Evolutionary conservation across 2,329 filamentous ascomycete species (phyloP).

Genomic region (Tolypocladium tundrense): DNA sequence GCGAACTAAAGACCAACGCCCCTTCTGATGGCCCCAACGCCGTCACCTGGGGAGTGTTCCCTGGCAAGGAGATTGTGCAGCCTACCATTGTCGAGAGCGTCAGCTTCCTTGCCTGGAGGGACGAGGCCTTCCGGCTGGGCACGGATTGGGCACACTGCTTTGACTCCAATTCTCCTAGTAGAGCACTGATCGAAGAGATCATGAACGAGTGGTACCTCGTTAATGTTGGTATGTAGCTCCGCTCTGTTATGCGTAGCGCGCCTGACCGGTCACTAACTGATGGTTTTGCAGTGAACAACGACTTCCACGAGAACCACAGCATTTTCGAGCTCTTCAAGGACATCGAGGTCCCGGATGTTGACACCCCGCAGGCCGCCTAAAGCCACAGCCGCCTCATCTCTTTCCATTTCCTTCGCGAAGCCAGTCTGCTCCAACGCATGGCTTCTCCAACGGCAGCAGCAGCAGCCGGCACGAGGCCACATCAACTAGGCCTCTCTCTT

Average conservation of each 20-base stretch:
- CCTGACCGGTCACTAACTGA: not conserved
- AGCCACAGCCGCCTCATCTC: not conserved
- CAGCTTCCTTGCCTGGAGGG: conserved; percentile 96
- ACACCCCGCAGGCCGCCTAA: conserved; percentile 22
- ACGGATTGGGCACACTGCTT: conserved; percentile 93
- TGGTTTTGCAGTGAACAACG: conserved; percentile 70
- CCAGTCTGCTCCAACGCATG: conserved; percentile 5
- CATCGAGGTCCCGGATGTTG: conserved; percentile 57
- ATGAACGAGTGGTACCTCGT: conserved; percentile 90
- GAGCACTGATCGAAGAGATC: conserved; percentile 67
- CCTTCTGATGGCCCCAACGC: conserved; percentile 84
- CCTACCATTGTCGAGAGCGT: conserved; percentile 98
- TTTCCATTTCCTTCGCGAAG: not conserved
- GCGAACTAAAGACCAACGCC: conserved; percentile 75
- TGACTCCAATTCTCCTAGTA: conserved; percentile 62
- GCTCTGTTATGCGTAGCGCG: not conserved
- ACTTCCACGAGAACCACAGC: conserved; percentile 76
- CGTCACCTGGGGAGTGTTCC: conserved; percentile 99
- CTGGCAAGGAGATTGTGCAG: conserved; percentile 98
- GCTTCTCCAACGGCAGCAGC: conserved; percentile 2
- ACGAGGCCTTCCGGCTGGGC: conserved; percentile 89
- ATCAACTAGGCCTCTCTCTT: conserved; percentile 4
- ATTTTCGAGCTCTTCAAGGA: conserved; percentile 83
- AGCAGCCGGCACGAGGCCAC: conserved; percentile 3
- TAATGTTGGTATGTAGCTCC: conserved; percentile 66